Evolutionary conservation across 805 yeast genomes (phyloP).

Genomic region (Wickerhamomyces queroliae): DNA sequence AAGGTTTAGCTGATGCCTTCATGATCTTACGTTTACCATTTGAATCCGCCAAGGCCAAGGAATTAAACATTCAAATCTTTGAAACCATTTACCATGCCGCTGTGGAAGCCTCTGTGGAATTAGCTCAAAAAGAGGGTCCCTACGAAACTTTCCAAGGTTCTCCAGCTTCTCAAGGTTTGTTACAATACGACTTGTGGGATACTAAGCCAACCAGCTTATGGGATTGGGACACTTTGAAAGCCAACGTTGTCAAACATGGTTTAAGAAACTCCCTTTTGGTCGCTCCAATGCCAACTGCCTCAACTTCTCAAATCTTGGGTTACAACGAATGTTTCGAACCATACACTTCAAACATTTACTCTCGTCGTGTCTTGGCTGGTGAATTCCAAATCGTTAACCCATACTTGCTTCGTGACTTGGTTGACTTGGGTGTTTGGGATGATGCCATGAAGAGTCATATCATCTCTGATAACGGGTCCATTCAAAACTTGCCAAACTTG

Average conservation of each 20-base stretch:
- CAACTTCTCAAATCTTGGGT: conserved; percentile 93
- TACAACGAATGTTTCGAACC: conserved; percentile 97
- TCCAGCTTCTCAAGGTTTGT: conserved; percentile 79
- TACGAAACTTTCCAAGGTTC: conserved; percentile 77
- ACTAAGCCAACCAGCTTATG: conserved; percentile 71
- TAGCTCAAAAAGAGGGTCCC: conserved; percentile 64
- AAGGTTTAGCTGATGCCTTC: conserved; percentile 90
- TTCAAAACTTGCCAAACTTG: conserved; percentile 66
- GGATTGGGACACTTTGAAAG: conserved; percentile 79
- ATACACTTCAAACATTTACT: conserved; percentile 85
- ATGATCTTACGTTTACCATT: conserved; percentile 78
- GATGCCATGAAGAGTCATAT: conserved; percentile 73
- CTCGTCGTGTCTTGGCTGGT: conserved; percentile 87
- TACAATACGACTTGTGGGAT: conserved; percentile 88
- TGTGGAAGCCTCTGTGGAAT: conserved; percentile 78
- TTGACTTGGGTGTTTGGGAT: conserved; percentile 79
- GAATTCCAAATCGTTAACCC: conserved; percentile 92
- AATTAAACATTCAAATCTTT: conserved; percentile 76
- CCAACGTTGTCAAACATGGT: conserved; percentile 55
- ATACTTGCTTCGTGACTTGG: conserved; percentile 75
- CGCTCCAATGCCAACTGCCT: conserved; percentile 98
- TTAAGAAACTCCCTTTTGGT: conserved; percentile 81
- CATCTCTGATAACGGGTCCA: conserved; percentile 76
- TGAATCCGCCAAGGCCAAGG: conserved; percentile 74
- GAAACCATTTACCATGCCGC: conserved; percentile 96